These are phyloP conservation scores for Syzygium jambos DNA, from an alignment of 345 rosid genomes.

Conservation along the genomic window DNA sequence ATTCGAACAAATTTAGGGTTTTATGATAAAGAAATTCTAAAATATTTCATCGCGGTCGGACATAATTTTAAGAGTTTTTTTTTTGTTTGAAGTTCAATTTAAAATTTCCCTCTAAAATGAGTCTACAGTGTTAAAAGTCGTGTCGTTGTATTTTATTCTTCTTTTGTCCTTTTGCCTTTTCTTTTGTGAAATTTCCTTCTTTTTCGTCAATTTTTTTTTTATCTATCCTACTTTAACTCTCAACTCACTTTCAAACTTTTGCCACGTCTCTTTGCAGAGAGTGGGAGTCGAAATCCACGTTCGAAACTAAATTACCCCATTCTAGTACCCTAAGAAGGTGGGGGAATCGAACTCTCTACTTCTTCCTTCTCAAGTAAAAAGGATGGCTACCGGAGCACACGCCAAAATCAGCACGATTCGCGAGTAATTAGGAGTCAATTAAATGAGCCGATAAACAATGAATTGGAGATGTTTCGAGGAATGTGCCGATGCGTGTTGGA, in stretches of 20 bases:
- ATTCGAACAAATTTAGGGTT: not conserved
- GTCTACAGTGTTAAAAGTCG: not conserved
- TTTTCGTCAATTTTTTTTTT: not conserved
- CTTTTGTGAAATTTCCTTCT: not conserved
- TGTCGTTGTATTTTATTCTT: not conserved
- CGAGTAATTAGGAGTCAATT: not conserved
- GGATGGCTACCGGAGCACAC: too few species aligned
- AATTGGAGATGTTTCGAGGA: not conserved
- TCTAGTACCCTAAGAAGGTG: accelerated
- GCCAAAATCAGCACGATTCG: not conserved
- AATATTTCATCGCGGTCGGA: not conserved
- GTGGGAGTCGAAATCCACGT: too few species aligned
- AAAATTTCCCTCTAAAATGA: not conserved
- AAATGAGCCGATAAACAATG: not conserved
- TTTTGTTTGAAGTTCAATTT: not conserved
- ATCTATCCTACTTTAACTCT: too few species aligned
- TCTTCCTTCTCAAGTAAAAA: too few species aligned
- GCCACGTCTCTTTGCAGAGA: accelerated
- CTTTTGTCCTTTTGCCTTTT: not conserved
- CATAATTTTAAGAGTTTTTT: not conserved
- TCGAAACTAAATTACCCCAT: too few species aligned
- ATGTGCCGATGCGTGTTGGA: not conserved
- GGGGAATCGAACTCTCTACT: too few species aligned
- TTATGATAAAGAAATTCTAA: not conserved
- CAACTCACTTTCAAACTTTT: too few species aligned